These are phyloP conservation scores for Tieghemiomyces parasiticus DNA, from an alignment of 192 early-diverging fungal genomes.

Conservation along the genomic window DNA sequence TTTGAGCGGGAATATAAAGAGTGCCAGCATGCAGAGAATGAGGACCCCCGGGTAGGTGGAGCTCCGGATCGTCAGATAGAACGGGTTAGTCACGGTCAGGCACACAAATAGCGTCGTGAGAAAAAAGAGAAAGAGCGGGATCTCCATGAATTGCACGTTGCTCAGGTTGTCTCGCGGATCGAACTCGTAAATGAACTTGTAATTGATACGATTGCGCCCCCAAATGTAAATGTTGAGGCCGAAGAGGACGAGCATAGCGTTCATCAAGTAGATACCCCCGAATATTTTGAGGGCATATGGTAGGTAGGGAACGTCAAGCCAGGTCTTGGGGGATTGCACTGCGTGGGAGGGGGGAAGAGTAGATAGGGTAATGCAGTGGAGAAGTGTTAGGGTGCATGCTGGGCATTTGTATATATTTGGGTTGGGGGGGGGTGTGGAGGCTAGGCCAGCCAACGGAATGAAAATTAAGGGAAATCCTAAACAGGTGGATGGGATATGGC, in stretches of 20 bases:
- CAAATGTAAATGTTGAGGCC: slow-evolving; percentile 42
- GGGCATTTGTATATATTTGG: no score
- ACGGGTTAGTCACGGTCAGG: slow-evolving; percentile 18
- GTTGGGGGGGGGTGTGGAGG: no score
- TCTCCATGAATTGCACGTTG: slow-evolving; percentile 53
- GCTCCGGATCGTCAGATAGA: slow-evolving; percentile 11
- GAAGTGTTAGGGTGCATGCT: no score
- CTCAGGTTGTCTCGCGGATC: slow-evolving; percentile 56
- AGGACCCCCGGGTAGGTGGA: slow-evolving; percentile 28
- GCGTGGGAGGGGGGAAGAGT: no score
- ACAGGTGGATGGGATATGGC: no score
- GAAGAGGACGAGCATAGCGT: slow-evolving; percentile 47
- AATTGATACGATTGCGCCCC: slow-evolving; percentile 52
- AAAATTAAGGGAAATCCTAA: no score
- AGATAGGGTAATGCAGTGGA: no score
- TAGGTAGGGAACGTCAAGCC: slow-evolving; percentile 23
- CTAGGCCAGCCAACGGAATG: no score
- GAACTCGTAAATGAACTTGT: slow-evolving; percentile 70
- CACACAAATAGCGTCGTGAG: slow-evolving; percentile 25
- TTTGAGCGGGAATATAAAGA: slow-evolving; percentile 23
- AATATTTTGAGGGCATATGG: slow-evolving; percentile 43
- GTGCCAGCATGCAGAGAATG: slow-evolving; percentile 17
- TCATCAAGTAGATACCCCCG: slow-evolving; percentile 39
- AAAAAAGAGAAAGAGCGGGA: slow-evolving; percentile 25
- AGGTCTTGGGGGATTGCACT: background rate